These are phyloP conservation scores for Phylloporus arenicola DNA, from an alignment of 768 basidiomycete species.

Conservation along the genomic window DNA sequence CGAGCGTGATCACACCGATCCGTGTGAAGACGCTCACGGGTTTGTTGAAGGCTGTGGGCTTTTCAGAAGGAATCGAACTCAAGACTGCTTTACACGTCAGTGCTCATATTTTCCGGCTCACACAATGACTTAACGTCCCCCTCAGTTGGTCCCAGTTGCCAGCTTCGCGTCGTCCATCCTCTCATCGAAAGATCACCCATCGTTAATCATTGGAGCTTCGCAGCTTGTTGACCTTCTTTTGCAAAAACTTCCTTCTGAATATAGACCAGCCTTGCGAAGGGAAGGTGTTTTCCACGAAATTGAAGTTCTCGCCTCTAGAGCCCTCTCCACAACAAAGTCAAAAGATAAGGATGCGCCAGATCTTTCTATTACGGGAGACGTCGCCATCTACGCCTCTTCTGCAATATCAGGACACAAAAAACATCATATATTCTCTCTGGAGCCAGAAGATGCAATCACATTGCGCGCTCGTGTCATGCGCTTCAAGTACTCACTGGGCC, in stretches of 20 bases:
- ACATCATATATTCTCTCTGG: constrained; percentile 59
- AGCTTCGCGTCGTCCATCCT: constrained; percentile 93
- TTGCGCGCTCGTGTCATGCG: constrained; percentile 86
- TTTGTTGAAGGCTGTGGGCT: constrained; percentile 86
- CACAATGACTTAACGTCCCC: constrained; percentile 7
- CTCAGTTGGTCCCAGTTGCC: constrained; percentile 86
- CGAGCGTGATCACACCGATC: constrained; percentile 84
- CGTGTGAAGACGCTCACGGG: constrained; percentile 86
- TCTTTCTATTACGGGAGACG: constrained; percentile 33
- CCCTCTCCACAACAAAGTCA: constrained; percentile 48
- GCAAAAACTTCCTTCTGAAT: constrained; percentile 75
- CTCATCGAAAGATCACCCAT: constrained; percentile 86
- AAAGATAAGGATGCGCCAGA: constrained; percentile 42
- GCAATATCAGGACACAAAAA: constrained; percentile 65
- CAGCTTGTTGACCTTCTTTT: constrained; percentile 92
- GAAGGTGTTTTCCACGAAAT: constrained; percentile 98
- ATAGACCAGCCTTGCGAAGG: constrained; percentile 83
- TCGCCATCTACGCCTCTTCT: constrained; percentile 36
- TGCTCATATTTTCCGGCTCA: constrained; percentile 7
- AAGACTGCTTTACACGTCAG: constrained; percentile 73
- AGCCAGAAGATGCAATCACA: constrained; percentile 89
- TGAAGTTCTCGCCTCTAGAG: constrained; percentile 63
- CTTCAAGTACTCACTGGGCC: constrained; percentile 66
- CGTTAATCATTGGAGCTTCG: constrained; percentile 80
- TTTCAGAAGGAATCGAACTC: constrained; percentile 72